Evolutionary conservation across 148 eudicot genomes (phyloP).

Genomic region (Limonium bicolor): DNA sequence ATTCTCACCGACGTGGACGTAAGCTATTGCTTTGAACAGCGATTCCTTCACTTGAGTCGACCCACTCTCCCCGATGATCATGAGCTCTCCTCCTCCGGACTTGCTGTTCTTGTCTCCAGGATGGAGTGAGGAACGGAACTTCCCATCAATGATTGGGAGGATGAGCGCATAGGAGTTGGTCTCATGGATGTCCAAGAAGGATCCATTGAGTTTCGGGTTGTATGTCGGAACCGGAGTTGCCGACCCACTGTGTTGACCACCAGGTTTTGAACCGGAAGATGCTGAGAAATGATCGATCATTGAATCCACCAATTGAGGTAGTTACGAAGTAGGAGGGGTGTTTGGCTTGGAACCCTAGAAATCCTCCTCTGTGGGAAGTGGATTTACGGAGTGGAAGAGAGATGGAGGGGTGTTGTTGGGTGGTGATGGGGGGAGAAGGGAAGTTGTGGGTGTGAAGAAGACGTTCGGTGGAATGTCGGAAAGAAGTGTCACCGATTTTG

Average conservation of each 20-base stretch:
- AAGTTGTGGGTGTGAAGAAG: constrained; percentile 26
- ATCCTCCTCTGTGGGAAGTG: constrained; percentile 29
- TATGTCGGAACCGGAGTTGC: constrained; percentile 39
- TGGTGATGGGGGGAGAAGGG: constrained; percentile 30
- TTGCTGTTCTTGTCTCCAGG: constrained; percentile 37
- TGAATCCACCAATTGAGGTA: constrained; percentile 40
- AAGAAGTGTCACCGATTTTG: constrained; percentile 26
- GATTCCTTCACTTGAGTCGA: constrained; percentile 25
- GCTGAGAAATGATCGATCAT: constrained; percentile 38
- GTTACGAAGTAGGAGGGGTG: constrained; percentile 22
- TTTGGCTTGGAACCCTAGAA: constrained; percentile 38
- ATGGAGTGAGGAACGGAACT: constrained; percentile 41
- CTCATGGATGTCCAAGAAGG: constrained; percentile 43
- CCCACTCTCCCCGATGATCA: constrained; percentile 46
- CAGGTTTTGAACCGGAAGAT: constrained; percentile 61
- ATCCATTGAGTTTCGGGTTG: constrained; percentile 66
- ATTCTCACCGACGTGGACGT: constrained; percentile 44
- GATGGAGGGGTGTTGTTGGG: constrained; percentile 29
- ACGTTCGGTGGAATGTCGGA: constrained; percentile 40
- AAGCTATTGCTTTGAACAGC: constrained; percentile 35
- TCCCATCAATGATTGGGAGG: constrained; percentile 36
- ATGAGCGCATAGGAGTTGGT: constrained; percentile 30
- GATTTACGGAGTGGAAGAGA: constrained; percentile 29
- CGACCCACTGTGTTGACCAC: constrained; percentile 81
- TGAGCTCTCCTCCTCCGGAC: too few species aligned